These are phyloP conservation scores for Caloboletus firmus DNA, from an alignment of 1,284 basidiomycete species.

Conservation along the genomic window DNA sequence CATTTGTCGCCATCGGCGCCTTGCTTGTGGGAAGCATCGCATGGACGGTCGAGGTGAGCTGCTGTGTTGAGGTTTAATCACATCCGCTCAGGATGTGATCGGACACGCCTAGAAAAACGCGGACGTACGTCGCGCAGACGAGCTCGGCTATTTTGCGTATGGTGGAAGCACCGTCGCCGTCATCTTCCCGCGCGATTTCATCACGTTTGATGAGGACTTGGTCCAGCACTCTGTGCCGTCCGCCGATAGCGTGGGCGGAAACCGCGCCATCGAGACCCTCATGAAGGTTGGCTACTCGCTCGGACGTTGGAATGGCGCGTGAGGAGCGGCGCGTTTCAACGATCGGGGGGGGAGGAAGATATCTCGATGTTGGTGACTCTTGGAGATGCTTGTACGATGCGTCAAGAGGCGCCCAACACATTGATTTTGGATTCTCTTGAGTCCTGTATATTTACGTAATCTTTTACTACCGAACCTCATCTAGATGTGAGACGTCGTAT, in stretches of 20 bases:
- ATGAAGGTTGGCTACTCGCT: constrained; percentile 51
- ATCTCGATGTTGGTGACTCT: background rate
- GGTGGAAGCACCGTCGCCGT: constrained; percentile 69
- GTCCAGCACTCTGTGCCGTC: constrained; percentile 50
- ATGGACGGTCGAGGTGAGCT: constrained; percentile 47
- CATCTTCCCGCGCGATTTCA: constrained; percentile 60
- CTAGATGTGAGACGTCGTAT: background rate
- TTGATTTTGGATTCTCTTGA: background rate
- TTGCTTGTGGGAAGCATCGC: constrained; percentile 58
- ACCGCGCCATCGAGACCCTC: constrained; percentile 58
- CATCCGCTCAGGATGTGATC: too few relatives aligned
- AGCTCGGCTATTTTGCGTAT: constrained; percentile 66
- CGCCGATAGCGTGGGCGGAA: background rate
- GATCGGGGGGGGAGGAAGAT: background rate
- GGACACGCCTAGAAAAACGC: constrained; percentile 32
- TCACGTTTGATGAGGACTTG: constrained; percentile 71
- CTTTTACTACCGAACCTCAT: too few relatives aligned
- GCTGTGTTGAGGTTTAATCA: too few relatives aligned
- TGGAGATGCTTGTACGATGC: constrained; percentile 1
- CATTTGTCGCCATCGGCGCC: constrained; percentile 64
- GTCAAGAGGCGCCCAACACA: too few relatives aligned
- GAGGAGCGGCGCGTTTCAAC: background rate
- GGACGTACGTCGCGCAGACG: constrained; percentile 51
- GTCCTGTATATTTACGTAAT: background rate
- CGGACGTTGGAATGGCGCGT: constrained; percentile 24